Evolutionary conservation across 805 yeast species (phyloP), one percentile per base, ranked within the genome.

Genomic region (Metschnikowia arizonensis): DNA sequence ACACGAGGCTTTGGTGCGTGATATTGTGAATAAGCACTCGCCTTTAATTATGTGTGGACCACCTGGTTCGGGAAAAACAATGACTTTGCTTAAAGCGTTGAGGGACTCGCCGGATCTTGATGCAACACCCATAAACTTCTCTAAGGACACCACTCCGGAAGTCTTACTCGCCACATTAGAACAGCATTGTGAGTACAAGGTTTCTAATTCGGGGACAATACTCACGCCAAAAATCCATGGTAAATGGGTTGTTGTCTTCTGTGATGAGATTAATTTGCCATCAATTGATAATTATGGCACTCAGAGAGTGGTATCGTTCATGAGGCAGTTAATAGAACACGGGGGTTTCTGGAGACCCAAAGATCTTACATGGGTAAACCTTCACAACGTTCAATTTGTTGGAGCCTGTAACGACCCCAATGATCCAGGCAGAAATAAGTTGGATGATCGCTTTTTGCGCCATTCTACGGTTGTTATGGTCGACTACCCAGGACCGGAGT

Each of bases 51-150:
- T 91, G 18, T 88, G 96, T 64, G 98, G 98, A 2, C 98, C 98
- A 0, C 97, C 98, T 0, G 98, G 98, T 3, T 85, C 97, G 0
- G 98, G 98, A 47, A 91, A 91, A 60, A 90, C 98, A 0, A 90
- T 91, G 98, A 81, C 90, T 0, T 64, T 91, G 15, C 73, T 87
- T 52, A 79, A 83, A 38, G 82, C 88, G 0, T 59, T 91, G 33
- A 67, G 86, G 36, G 70, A 69, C 43, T 73, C 84, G 0, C 74
- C 82, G 0, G 71, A 75, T 12, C 68, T 80, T 47, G 85, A 81
- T 17, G 66, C 88, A 2, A 72, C 81, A 2, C 79, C 88, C 4
- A 61, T 91, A 53, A 91, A 88, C 55, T 88, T 90, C 56, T 88
- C 96, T 1, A 86, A 86, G 50, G 89, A 85, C 15, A 83, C 95